Conservation (phyloP, 1,284 basidiomycete genomes). For the Porodaedalea pini region DNA sequence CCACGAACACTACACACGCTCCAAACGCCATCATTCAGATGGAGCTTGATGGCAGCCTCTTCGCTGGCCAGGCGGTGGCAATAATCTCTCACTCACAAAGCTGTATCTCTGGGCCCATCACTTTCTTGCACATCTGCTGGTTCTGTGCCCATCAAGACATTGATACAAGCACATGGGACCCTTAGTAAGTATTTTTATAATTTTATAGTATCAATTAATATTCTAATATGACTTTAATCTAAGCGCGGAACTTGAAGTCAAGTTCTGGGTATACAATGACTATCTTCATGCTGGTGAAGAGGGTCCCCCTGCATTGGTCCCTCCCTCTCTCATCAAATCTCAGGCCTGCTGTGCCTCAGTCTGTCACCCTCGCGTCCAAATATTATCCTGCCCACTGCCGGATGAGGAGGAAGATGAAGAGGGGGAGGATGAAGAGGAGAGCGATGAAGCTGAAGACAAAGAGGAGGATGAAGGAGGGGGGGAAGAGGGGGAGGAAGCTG, state of each 20-base stretch:
- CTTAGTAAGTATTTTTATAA: slow-evolving; percentile 6
- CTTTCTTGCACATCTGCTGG: slow-evolving; percentile 4
- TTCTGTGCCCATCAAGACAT: not conserved
- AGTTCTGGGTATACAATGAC: slow-evolving; percentile 7
- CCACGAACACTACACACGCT: not conserved
- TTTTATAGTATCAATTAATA: not conserved
- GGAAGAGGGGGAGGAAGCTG: not conserved
- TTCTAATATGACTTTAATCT: not conserved
- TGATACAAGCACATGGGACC: slow-evolving; percentile 2
- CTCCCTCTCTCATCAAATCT: not conserved
- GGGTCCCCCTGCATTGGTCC: not conserved
- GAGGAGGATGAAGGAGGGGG: no score
- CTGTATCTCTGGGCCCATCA: not conserved
- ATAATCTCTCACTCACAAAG: not conserved
- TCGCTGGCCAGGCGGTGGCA: not conserved
- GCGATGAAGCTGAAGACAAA: not conserved
- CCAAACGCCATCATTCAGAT: slow-evolving; percentile 13
- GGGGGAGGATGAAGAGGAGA: not conserved
- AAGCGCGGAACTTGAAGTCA: slow-evolving; percentile 13
- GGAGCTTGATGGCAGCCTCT: not conserved
- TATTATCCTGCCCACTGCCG: not conserved
- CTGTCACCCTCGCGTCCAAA: not conserved
- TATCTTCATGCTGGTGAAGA: not conserved
- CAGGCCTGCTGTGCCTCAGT: not conserved
- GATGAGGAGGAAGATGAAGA: not conserved